phyloP scores from a whole-genome alignment of 2,329 filamentous ascomycete species.

The Aspergillus sp. region DNA sequence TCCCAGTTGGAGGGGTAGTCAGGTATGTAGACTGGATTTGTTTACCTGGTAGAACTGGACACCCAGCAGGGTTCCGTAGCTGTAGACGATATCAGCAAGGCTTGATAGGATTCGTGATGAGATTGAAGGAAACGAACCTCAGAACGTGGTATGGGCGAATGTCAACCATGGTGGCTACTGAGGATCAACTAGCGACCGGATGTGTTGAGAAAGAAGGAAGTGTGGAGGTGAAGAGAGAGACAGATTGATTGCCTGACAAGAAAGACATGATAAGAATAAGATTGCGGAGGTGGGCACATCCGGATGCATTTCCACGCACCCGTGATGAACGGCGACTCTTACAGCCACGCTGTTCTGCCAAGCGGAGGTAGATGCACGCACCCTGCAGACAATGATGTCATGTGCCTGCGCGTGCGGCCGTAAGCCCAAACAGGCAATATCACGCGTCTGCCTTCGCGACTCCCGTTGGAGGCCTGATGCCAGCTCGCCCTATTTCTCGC shows the following conservation, averaged over 20 bases:
- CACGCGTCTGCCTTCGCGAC: conserved; percentile 43
- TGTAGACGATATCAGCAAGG: conserved; percentile 35
- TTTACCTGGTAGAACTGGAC: conserved; percentile 80
- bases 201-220: not conserved
- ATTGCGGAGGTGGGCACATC: not conserved
- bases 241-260: not conserved
- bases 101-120: not conserved
- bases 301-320: not conserved
- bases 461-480: conserved; percentile 14
- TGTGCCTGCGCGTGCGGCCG: conserved; percentile 37
- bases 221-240: not conserved
- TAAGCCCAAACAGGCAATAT: conserved; percentile 37
- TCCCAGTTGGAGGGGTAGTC: not conserved
- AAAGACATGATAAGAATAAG: no score
- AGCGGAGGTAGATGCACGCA: not conserved
- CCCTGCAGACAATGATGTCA: conserved; percentile 33
- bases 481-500: not conserved
- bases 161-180: conserved; percentile 25
- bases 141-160: conserved; percentile 36
- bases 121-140: conserved; percentile 21
- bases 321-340: not conserved
- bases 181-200: no score
- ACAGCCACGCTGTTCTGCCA: not conserved
- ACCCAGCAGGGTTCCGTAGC: conserved; percentile 85
- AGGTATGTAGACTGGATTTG: not conserved